These are phyloP conservation scores for Casuarina cunninghamiana DNA, from an alignment of 306 rosid genomes.

Conservation along the genomic window DNA sequence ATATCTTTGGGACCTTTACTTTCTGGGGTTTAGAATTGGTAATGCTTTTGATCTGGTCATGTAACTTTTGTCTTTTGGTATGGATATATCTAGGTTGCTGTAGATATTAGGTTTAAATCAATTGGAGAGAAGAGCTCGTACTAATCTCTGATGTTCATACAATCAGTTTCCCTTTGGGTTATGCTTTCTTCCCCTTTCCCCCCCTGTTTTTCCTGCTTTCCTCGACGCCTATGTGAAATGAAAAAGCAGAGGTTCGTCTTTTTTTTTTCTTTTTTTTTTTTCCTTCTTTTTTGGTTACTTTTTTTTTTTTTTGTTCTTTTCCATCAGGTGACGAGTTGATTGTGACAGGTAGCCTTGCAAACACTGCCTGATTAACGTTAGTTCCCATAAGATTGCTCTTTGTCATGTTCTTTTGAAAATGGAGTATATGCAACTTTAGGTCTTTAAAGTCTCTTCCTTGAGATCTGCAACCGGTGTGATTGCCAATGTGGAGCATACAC, in stretches of 20 bases:
- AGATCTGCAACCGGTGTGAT: slow-evolving; percentile 7
- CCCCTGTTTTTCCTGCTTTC: not conserved
- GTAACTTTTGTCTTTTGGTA: slow-evolving; percentile 2
- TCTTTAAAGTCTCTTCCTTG: slow-evolving; percentile 5
- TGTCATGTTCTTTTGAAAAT: not conserved
- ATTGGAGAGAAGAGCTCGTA: not conserved
- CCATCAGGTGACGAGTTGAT: not conserved
- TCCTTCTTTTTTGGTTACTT: not conserved
- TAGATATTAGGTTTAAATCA: not conserved
- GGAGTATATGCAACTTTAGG: slow-evolving; percentile 1
- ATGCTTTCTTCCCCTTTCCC: not conserved
- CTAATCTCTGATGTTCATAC: not conserved
- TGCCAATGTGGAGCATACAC: not conserved
- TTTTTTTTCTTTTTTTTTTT: not conserved
- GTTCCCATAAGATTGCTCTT: not conserved
- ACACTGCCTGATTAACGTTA: not conserved
- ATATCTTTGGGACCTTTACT: not conserved
- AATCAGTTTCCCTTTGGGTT: not conserved
- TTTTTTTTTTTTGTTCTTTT: not conserved
- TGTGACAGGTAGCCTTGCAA: not conserved
- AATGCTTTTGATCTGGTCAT: not conserved
- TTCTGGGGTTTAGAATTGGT: not conserved
- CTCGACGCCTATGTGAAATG: not conserved
- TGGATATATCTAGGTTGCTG: not conserved
- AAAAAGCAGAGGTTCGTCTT: not conserved